These are phyloP conservation scores for Capsella rubella DNA, from an alignment of 441 rosid species.

Conservation along the genomic window DNA sequence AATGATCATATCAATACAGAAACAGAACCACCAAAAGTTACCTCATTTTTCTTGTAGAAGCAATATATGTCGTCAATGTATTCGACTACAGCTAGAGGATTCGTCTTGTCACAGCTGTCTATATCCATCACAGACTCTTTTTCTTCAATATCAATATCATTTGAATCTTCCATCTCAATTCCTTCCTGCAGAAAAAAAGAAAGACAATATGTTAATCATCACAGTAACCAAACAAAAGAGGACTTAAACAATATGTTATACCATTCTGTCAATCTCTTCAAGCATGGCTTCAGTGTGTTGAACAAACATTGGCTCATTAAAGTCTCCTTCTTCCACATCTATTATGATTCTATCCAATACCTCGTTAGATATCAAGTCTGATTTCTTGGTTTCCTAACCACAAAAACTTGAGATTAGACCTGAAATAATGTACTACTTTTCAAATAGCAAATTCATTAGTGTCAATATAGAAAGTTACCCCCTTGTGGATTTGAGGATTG, in stretches of 20 bases:
- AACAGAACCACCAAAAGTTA: constrained; percentile 11
- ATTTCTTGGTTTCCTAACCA: constrained; percentile 57
- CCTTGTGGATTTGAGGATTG: constrained; percentile 50
- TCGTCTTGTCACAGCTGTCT: constrained; percentile 66
- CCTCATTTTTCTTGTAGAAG: constrained; percentile 52
- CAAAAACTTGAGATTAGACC: background rate
- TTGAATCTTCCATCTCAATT: constrained; percentile 74
- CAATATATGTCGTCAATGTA: constrained; percentile 73
- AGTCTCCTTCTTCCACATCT: constrained; percentile 55
- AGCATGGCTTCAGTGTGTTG: constrained; percentile 90
- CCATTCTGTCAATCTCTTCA: constrained; percentile 91
- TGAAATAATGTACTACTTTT: background rate
- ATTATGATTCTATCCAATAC: constrained; percentile 50
- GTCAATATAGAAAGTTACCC: constrained; percentile 45
- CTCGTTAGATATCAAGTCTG: constrained; percentile 45
- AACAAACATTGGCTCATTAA: constrained; percentile 72
- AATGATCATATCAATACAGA: background rate
- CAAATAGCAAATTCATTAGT: background rate
- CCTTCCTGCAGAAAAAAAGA: constrained; percentile 49
- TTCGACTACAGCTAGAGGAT: constrained; percentile 79
- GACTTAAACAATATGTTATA: constrained; percentile 31
- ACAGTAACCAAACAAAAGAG: background rate
- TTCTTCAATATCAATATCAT: constrained; percentile 1
- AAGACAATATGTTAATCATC: background rate
- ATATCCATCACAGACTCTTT: constrained; percentile 72